Evolutionary conservation across 2,329 filamentous ascomycete species (phyloP), one percentile per base, ranked within the genome.

Genomic region (Paraconiothyrium sp.): DNA sequence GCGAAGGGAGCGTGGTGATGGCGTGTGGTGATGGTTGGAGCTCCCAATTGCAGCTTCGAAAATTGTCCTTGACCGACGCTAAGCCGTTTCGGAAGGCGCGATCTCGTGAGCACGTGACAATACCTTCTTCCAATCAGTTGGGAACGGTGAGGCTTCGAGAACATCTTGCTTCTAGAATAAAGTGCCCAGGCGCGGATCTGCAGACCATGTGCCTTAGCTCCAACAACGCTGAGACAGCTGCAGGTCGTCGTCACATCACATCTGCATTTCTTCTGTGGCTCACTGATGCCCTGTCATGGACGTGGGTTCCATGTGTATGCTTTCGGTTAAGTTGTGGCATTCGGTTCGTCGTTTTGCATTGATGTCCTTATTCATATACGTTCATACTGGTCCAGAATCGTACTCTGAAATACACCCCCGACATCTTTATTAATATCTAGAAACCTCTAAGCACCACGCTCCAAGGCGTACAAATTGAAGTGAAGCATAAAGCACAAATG

Each of bases 81-180:
- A 67, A 63, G 52, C 58, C 34, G 32, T 49, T 47, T 50, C 22
- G 47, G 54, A 49, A 59, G 27, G 35, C 44, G 48, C 54, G n/a
- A 41, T 8, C n/a, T 30, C 8, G 1, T 16, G 2, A 3, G n/a
- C 56, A 60, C 56, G 59, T 62, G 58, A 67, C 62, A 49, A 58
- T 22, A 60, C 39, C 35, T 57, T 54, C 49, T 24, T 16, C 60
- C 63, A 64, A 66, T 62, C 59, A 68, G 65, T 64, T 56, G 58
- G 54, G 51, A 56, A n/a, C 47, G 24, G 37, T 39, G 46, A 39
- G 49, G 54, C 52, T 61, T 67, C 65, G 63, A 58, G 62, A 62
- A 66, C 61, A 68, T 65, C 61, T 47, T 66, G 64, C 63, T 71
- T 72, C 67, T 64, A 68, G 68, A 69, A 71, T 68, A 67, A 37